Evolutionary conservation across 2,329 filamentous ascomycete genomes (phyloP), one percentile per base, ranked within the genome.

Genomic region (Pseudocercospora pini-densiflorae): DNA sequence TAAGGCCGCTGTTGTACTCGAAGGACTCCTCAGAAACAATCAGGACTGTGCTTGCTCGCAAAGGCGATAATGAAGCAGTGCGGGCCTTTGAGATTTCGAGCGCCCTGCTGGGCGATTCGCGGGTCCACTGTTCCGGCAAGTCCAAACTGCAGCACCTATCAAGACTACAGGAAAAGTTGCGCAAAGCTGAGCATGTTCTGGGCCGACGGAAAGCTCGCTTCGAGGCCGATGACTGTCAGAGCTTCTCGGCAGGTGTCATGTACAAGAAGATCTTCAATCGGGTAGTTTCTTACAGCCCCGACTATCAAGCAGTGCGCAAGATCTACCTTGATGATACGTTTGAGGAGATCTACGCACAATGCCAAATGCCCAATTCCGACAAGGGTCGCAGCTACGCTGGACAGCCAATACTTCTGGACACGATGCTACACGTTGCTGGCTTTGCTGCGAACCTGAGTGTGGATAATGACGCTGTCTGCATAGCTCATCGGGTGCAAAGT

Each of bases 361-460:
- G 67, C 45, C 23, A 36, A 19, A 36, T 66, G 21, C 67, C 67
- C 5, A 36, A 21, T 3, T 57, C 61, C 14, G 49, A 61, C 9
- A 40, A 53, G 10, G 10, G 23, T 19, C 24, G 12, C 5, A 19
- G 29, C n/a, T 68, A 61, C 43, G 67, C 64, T 16, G 64, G 64
- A 29, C 61, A 66, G 21, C 57, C 67, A 9, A 59, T 68, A 36
- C 65, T 68, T 24, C 62, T 68, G 54, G 67, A 68, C 54, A 64
- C 63, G 3, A 63, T 68, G 61, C 55, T 68, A 12, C 67, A 68
- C 49, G 64, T 67, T 31, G 67, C 67, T 23, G 67, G 67, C 47
- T 68, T 66, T 47, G 67, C 61, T 10, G 67, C 67, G 9, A 68
- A 68, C 45, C 53, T 68, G 40, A 64, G 60, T 19, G 64, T 67